Conservation (phyloP, 164 flowering plant genomes). For the Vitis riparia region DNA sequence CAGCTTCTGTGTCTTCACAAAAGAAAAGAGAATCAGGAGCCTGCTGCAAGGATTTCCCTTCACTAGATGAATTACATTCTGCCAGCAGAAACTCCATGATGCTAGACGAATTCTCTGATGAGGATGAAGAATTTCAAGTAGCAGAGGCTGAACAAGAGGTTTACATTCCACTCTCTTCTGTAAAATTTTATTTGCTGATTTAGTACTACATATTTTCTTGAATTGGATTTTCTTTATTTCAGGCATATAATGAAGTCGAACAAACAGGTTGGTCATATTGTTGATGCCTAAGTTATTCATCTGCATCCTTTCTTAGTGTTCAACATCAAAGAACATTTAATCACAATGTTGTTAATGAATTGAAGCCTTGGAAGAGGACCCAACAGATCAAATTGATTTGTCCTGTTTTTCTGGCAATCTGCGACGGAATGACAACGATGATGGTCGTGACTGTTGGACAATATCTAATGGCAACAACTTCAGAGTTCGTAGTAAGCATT, state of each 20-base stretch:
- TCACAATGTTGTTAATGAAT: constrained; percentile 9
- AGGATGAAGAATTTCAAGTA: constrained; percentile 59
- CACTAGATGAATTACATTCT: constrained; percentile 43
- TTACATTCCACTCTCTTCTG: neutral
- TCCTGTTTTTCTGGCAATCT: constrained; percentile 59
- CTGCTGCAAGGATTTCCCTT: constrained; percentile 30
- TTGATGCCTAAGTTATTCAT: no score
- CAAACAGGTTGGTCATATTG: constrained; percentile 24
- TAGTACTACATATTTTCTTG: constrained; percentile 2
- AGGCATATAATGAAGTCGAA: constrained; percentile 40
- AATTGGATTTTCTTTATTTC: constrained; percentile 12
- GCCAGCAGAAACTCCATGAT: constrained; percentile 43
- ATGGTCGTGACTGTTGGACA: constrained; percentile 64
- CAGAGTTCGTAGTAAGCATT: constrained; percentile 58
- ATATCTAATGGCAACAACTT: constrained; percentile 65
- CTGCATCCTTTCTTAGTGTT: no score
- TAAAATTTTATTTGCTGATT: neutral
- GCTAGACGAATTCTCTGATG: constrained; percentile 67
- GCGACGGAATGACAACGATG: constrained; percentile 51
- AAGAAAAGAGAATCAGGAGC: constrained; percentile 32
- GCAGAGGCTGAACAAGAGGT: constrained; percentile 56
- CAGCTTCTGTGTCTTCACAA: constrained; percentile 37
- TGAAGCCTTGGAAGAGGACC: constrained; percentile 47
- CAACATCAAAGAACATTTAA: neutral
- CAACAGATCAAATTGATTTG: constrained; percentile 46